Evolutionary conservation across 2,329 filamentous ascomycete genomes (phyloP), one percentile per base, ranked within the genome.

Genomic region (Ramichloridium luteum): DNA sequence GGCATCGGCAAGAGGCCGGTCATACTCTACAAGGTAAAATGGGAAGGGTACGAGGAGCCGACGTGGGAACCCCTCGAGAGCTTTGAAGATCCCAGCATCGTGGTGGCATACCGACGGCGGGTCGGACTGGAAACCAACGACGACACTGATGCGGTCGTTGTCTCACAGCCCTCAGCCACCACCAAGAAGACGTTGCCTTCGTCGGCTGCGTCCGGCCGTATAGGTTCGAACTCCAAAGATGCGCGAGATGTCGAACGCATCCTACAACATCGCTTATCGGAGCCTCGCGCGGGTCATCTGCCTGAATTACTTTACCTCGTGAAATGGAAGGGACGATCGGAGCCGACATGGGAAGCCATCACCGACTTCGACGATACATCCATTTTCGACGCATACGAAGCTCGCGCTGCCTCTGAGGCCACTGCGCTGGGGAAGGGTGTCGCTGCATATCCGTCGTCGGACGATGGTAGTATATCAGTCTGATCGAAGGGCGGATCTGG

Each of bases 11-110:
- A 40, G 14, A 34, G 44, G 27, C 39, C 44, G 10, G 43, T 48
- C 3, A 49, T 50, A 47, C 37, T 55, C 2, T 55, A 53, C 31
- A 42, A 47, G 14, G 50, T 51, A 16, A 54, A 53, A 31, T 55
- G 52, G 52, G 46, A 46, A 31, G 50, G 51, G 3, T 50, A 33
- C 17, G 36, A 44, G 3, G 48, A 51, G 11, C 37, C 40, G 6
- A 51, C 50, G 0, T 56, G 53, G 53, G 52, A 56, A 38, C 52
- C 53, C 1, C 36, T 32, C 10, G 38, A 46, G 5, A 53, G 48
- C 30, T 55, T 56, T 32, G 37, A 36, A 4, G 51, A 51, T 31
- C 32, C 30, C 13, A 39, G 32, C 6, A 38, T 50, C 8, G 32
- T 56, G 6, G 32, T 37, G 3, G 45, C 44, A 2, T 56, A 56